phyloP scores from a whole-genome alignment of 306 rosid genomes.

The Fragaria nilgerrensis region DNA sequence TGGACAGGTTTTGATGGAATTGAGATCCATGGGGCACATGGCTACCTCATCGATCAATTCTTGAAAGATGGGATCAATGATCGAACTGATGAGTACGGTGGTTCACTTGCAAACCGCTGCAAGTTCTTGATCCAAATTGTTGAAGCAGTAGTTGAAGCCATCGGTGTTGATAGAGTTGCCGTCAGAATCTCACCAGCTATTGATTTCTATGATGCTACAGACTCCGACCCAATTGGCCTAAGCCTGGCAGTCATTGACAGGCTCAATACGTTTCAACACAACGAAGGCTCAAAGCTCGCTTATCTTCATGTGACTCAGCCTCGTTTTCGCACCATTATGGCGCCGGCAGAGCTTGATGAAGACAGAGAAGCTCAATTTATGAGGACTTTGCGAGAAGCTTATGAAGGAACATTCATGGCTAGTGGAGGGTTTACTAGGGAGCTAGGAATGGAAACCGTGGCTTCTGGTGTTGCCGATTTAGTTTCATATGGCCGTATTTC shows the following conservation, averaged over 20 bases:
- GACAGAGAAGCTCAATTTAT: conserved; percentile 52
- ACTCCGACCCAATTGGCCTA: conserved; percentile 68
- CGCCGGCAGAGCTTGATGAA: conserved; percentile 58
- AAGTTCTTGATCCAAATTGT: conserved; percentile 58
- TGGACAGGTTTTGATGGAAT: conserved; percentile 83
- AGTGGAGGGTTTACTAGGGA: conserved; percentile 87
- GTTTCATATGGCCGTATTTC: conserved; percentile 77
- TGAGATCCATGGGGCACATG: conserved; percentile 92
- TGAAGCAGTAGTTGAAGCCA: conserved; percentile 49
- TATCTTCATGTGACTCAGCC: conserved; percentile 94
- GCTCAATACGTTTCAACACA: conserved; percentile 63
- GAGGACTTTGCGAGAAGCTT: conserved; percentile 52
- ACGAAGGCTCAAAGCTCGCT: conserved; percentile 47
- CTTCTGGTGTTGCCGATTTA: conserved; percentile 66
- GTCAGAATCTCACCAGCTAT: conserved; percentile 83
- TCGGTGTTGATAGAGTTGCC: conserved; percentile 63
- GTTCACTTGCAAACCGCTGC: conserved; percentile 63
- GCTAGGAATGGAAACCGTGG: conserved; percentile 69
- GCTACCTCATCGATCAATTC: conserved; percentile 62
- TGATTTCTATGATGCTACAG: conserved; percentile 84
- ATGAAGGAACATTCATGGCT: conserved; percentile 68
- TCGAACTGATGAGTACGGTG: conserved; percentile 64
- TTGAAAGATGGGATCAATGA: conserved; percentile 50
- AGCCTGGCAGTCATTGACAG: conserved; percentile 73
- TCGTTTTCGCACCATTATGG: conserved; percentile 59